These are phyloP conservation scores for Paramecium biaurelia DNA, from an alignment of 73 alveolate species.

Conservation along the genomic window DNA sequence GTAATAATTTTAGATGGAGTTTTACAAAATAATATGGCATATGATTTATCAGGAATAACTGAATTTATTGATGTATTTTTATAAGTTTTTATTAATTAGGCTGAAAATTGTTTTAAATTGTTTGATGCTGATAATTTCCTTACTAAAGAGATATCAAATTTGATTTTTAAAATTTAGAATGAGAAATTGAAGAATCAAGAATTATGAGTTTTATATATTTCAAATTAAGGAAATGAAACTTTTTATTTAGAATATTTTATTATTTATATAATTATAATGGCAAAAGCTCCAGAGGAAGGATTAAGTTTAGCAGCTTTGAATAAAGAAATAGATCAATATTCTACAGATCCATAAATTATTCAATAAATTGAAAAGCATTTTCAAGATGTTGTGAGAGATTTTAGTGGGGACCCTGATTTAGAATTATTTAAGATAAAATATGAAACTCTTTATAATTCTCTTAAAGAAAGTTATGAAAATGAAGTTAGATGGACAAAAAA, in stretches of 20 bases:
- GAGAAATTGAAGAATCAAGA: not conserved
- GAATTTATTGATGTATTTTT: not conserved
- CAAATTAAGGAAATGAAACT: not conserved
- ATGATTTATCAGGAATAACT: not conserved
- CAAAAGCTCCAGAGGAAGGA: slow-evolving; percentile 52
- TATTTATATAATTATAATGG: not conserved
- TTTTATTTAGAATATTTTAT: not conserved
- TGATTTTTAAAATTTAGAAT: not conserved
- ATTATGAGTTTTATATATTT: not conserved
- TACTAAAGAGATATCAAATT: not conserved
- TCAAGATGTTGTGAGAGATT: slow-evolving; percentile 61
- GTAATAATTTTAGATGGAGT: not conserved
- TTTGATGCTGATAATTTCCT: not conserved
- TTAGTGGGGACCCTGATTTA: slow-evolving; percentile 64
- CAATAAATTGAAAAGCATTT: slow-evolving; percentile 53
- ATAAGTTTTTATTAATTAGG: not conserved
- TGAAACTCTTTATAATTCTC: slow-evolving; percentile 63
- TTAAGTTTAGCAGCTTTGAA: slow-evolving; percentile 48
- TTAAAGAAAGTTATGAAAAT: slow-evolving; percentile 49
- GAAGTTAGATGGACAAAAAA: slow-evolving; percentile 54
- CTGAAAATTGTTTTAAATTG: not conserved
- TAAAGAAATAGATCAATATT: slow-evolving; percentile 60
- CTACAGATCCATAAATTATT: slow-evolving; percentile 55
- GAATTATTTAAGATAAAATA: slow-evolving; percentile 59
- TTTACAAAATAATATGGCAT: not conserved